A percentile compares a stretch with the other conserved stretches of the same genome.
Conservation (phyloP, 495 filamentous ascomycete species). For the Opeltia flavorubescens region DNA sequence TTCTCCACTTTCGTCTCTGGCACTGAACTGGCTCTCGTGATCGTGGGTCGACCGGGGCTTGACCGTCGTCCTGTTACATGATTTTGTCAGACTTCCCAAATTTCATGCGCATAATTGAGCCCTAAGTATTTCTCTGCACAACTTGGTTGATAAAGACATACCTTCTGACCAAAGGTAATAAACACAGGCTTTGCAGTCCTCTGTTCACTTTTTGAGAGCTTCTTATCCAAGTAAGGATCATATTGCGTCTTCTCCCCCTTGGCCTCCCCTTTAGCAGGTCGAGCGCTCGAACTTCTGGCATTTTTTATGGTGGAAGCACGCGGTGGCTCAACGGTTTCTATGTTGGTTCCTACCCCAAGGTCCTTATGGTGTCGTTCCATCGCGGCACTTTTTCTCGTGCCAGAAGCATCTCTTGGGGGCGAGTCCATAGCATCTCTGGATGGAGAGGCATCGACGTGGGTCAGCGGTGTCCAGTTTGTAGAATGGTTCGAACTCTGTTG, state of each 20-base stretch:
- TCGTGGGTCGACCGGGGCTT: conserved; percentile 62
- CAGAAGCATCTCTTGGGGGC: conserved; percentile 16
- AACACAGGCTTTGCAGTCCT: conserved; percentile 50
- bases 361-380: neutral
- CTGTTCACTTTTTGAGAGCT: conserved; percentile 44
- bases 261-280: conserved; percentile 43
- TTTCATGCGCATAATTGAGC: too few species aligned
- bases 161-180: conserved; percentile 47
- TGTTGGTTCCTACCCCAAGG: neutral
- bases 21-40: conserved; percentile 47
- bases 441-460: conserved; percentile 62
- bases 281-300: conserved; percentile 41
- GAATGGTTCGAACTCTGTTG: conserved; percentile 32
- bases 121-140: too few species aligned
- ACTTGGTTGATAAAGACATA: conserved; percentile 15
- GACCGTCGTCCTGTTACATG: conserved; percentile 47
- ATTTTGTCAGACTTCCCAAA: conserved; percentile 6
- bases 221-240: conserved; percentile 59
- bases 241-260: conserved; percentile 57
- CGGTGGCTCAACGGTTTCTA: neutral
- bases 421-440: conserved; percentile 43
- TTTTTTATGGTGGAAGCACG: conserved; percentile 29
- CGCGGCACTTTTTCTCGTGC: neutral
- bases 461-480: conserved; percentile 60
- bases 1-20: conserved; percentile 57